A percentile compares a stretch with the other conserved stretches of the same genome.
phyloP scores from a whole-genome alignment of 148 eudicot species.

The Silene uniflora region DNA sequence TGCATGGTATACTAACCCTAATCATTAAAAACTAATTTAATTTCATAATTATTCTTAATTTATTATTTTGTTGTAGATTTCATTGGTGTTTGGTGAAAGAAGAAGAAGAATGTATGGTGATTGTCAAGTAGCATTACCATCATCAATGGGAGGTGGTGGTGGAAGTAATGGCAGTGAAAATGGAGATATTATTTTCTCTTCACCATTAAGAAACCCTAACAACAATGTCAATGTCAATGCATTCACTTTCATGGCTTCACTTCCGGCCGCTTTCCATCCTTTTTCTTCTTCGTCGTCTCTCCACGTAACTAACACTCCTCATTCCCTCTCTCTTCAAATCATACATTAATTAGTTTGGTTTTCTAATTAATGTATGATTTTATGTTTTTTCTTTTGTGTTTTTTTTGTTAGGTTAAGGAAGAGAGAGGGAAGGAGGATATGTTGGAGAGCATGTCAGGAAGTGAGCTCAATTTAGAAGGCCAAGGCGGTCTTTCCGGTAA shows the following conservation, averaged over 20 bases:
- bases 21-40: slow-evolving; percentile 1
- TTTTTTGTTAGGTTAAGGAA: slow-evolving; percentile 38
- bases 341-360: no score
- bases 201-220: slow-evolving; percentile 66
- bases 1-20: slow-evolving; percentile 25
- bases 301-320: slow-evolving; percentile 32
- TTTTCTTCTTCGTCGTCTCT: slow-evolving; percentile 58
- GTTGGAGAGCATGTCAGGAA: slow-evolving; percentile 67
- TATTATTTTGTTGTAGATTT: background rate
- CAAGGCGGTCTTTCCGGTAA: slow-evolving; percentile 55
- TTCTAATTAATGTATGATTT: background rate
- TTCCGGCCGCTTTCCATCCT: slow-evolving; percentile 48
- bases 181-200: slow-evolving; percentile 38
- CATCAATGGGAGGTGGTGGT: slow-evolving; percentile 52
- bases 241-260: slow-evolving; percentile 66
- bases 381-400: background rate
- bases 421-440: slow-evolving; percentile 76
- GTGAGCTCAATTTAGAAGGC: slow-evolving; percentile 67
- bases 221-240: slow-evolving; percentile 16
- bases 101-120: slow-evolving; percentile 70
- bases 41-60: background rate
- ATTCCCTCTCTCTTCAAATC: background rate
- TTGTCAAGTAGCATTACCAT: slow-evolving; percentile 72
- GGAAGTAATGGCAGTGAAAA: slow-evolving; percentile 18
- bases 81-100: background rate